A percentile compares a stretch with the other conserved stretches of the same genome.
Evolutionary conservation across 345 rosid genomes (phyloP).

Genomic region (Dipteronia dyeriana): DNA sequence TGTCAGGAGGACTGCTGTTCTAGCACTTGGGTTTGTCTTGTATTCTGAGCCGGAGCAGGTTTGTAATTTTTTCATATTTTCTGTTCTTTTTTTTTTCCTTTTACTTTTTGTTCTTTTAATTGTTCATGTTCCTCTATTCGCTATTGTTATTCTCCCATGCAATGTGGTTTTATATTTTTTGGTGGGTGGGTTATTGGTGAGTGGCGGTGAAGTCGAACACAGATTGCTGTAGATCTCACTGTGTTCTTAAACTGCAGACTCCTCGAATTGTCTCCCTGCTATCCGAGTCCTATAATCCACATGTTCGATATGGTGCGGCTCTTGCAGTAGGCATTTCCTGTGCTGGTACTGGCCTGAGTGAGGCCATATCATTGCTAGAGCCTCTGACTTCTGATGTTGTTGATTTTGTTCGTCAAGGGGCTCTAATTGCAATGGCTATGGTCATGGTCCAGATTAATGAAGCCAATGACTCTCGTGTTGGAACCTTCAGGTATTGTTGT

Average conservation of each 20-base stretch:
- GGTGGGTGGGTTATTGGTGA: background rate
- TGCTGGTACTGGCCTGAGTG: slow-evolving; percentile 98
- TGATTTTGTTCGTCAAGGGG: slow-evolving; percentile 99
- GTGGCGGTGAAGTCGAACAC: background rate
- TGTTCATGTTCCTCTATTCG: background rate
- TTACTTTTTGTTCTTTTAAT: background rate
- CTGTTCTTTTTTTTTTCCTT: background rate
- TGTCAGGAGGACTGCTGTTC: slow-evolving; percentile 97
- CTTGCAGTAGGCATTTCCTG: slow-evolving; percentile 99
- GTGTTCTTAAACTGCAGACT: slow-evolving; percentile 56
- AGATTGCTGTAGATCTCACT: slow-evolving; percentile 11
- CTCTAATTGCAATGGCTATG: slow-evolving; percentile 99
- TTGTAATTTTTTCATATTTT: slow-evolving; percentile 1
- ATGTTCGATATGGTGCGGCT: slow-evolving; percentile 99
- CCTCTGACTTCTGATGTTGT: slow-evolving; percentile 97
- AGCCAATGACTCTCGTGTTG: slow-evolving; percentile 98
- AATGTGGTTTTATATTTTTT: slow-evolving; percentile 3
- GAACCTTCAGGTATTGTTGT: slow-evolving; percentile 73
- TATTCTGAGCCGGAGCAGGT: slow-evolving; percentile 99
- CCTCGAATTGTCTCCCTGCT: slow-evolving; percentile 94
- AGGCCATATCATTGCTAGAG: slow-evolving; percentile 98
- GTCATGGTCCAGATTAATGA: slow-evolving; percentile 96
- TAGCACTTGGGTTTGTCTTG: slow-evolving; percentile 97
- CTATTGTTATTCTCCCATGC: slow-evolving; percentile 8
- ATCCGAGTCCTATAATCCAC: slow-evolving; percentile 98